Evolutionary conservation across 805 yeast species (phyloP), one percentile per base, ranked within the genome.

Genomic region (Deakozyma indianensis): DNA sequence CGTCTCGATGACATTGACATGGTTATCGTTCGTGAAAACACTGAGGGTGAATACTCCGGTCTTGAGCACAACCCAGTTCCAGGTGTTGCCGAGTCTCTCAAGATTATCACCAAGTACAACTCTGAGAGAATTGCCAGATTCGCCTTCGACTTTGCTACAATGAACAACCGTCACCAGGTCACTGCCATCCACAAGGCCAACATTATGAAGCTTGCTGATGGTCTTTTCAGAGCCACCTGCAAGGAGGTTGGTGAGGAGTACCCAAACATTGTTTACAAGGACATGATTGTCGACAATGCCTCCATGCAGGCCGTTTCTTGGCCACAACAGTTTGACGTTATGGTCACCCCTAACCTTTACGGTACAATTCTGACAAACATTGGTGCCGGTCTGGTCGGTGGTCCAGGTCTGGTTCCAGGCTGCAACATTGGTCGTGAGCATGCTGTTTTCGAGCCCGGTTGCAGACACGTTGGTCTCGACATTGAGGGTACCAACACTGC

Each of bases 11-110:
- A 83, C 55, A 84, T 90, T 53, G 96, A 88, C 70, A 76, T 90
- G 62, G 96, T 88, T 35, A 74, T 92, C 54, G 94, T 92, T 63
- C 86, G 98, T 77, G 98, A 92, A 73, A 92, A 92, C 79, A 90
- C 98, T 54, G 97, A 92, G 70, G 98, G 98, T 74, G 98, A 90
- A 71, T 90, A 90, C 74, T 90, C 97, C 44, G 97, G 97, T 60
- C 75, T 92, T 60, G 98, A 90, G 75, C 97, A 92, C 71, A 92
- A 83, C 67, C 84, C 95, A 42, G 92, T 85, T 58, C 94, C 95
- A 54, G 97, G 96, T 68, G 96, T 90, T 53, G 97, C 92, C 54
- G 97, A 90, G 74, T 84, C 95, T 38, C 73, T 88, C 59, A 90
- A 92, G 73, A 85, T 92, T 67, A 83, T 90, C 73, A 90, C 97